Percentiles rank a stretch among this genome's conserved stretches.
Conservation (phyloP, 148 eudicot genomes). For the Beta vulgaris region DNA sequence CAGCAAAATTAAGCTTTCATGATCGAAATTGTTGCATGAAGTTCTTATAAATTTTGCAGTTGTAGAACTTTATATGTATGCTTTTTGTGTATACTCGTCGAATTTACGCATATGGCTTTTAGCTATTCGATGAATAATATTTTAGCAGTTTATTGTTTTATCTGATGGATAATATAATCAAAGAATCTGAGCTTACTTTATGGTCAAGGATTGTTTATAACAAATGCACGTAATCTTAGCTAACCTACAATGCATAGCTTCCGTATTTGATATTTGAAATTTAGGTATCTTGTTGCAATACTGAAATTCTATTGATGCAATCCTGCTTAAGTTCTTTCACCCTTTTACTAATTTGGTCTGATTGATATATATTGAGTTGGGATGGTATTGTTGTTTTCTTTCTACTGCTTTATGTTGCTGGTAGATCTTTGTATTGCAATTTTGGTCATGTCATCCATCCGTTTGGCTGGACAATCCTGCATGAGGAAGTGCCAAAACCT, state of each 20-base stretch:
- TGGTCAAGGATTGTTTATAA: background rate
- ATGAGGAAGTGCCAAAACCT: background rate
- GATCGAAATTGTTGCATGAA: background rate
- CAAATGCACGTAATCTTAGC: background rate
- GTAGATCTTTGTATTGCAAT: background rate
- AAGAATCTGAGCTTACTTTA: background rate
- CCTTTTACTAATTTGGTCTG: background rate
- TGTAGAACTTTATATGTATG: background rate
- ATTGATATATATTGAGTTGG: background rate
- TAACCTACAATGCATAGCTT: background rate
- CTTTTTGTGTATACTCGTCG: background rate
- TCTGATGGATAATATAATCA: background rate
- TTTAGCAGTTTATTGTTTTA: too few relatives aligned
- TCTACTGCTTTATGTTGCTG: background rate
- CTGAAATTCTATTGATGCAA: background rate
- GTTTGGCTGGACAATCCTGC: background rate
- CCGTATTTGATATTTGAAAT: background rate
- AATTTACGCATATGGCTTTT: background rate
- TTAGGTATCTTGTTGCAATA: background rate
- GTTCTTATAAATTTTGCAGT: too few relatives aligned
- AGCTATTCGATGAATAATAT: background rate
- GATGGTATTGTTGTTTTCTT: background rate
- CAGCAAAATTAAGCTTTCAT: background rate
- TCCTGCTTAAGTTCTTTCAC: background rate
- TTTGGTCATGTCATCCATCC: background rate